A percentile compares a stretch with the other conserved stretches of the same genome.
Evolutionary conservation across 495 filamentous ascomycete genomes (phyloP).

Genomic region (Elasticomyces elasticus): DNA sequence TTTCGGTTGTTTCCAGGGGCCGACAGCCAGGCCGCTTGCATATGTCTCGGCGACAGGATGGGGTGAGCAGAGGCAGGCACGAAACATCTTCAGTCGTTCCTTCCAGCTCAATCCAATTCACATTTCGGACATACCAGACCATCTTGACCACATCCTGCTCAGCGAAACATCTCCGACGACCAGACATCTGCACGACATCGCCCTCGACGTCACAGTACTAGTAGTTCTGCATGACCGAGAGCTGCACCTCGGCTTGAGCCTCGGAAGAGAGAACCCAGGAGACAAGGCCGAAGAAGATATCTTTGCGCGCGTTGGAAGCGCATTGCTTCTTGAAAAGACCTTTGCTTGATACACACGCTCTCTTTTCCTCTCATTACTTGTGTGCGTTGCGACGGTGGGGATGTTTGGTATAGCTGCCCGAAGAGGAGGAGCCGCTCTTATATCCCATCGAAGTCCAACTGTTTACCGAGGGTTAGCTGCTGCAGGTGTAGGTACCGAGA

Average conservation of each 20-base stretch:
- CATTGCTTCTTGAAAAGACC: neutral
- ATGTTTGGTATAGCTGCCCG: constrained; percentile 15
- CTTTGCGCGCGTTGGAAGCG: neutral
- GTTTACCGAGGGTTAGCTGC: constrained; percentile 4
- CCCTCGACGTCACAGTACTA: neutral
- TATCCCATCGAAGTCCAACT: neutral
- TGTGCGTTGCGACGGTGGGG: neutral
- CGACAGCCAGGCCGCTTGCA: neutral
- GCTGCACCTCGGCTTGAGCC: constrained; percentile 1
- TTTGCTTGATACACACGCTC: neutral
- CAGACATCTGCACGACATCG: neutral
- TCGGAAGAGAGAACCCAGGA: neutral
- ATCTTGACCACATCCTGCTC: no score
- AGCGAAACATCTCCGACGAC: neutral
- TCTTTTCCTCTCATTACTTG: neutral
- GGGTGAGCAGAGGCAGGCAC: neutral
- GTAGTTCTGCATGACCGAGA: neutral
- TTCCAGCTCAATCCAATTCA: no score
- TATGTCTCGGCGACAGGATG: neutral
- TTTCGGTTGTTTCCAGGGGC: constrained; percentile 1
- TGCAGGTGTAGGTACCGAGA: constrained; percentile 7
- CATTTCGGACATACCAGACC: neutral
- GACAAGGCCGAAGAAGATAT: neutral
- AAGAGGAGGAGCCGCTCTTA: neutral
- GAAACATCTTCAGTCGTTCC: neutral